Percentiles rank a stretch among this genome's conserved stretches.
These are phyloP conservation scores for Trichophyton simii DNA, from an alignment of 2,329 filamentous ascomycete species.

Conservation along the genomic window DNA sequence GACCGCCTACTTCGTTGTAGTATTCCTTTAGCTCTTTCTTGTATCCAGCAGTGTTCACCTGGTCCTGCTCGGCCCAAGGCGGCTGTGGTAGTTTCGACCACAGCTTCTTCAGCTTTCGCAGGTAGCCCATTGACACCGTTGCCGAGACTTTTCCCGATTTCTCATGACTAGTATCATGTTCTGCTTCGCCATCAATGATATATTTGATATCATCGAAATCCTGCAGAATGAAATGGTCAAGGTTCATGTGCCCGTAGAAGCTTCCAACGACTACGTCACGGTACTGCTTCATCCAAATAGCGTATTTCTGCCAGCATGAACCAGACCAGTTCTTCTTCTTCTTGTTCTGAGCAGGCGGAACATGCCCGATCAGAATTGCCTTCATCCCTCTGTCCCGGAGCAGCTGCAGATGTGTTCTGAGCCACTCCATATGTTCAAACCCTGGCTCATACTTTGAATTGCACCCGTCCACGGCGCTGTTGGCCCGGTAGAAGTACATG, in stretches of 20 bases:
- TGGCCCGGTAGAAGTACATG: conserved; percentile 88
- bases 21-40: conserved; percentile 41
- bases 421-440: conserved; percentile 91
- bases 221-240: conserved; percentile 91
- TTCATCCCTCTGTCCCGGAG: conserved; percentile 79
- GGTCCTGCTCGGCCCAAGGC: conserved; percentile 16
- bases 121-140: conserved; percentile 62
- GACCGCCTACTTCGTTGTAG: conserved; percentile 59
- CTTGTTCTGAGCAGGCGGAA: conserved; percentile 75
- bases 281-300: conserved; percentile 78
- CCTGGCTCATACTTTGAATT: conserved; percentile 66
- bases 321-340: conserved; percentile 89
- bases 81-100: conserved; percentile 64
- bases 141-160: conserved; percentile 37
- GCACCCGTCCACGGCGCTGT: conserved; percentile 88
- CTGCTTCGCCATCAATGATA: conserved; percentile 30
- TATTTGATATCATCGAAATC: conserved; percentile 62
- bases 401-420: conserved; percentile 74
- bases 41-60: conserved; percentile 39
- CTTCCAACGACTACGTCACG: conserved; percentile 73
- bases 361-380: conserved; percentile 85
- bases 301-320: conserved; percentile 96
- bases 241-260: conserved; percentile 93
- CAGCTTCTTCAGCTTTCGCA: conserved; percentile 60
- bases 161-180: background rate